These are phyloP conservation scores for Puccinia novopanici DNA, from an alignment of 1,284 basidiomycete species.

Conservation along the genomic window DNA sequence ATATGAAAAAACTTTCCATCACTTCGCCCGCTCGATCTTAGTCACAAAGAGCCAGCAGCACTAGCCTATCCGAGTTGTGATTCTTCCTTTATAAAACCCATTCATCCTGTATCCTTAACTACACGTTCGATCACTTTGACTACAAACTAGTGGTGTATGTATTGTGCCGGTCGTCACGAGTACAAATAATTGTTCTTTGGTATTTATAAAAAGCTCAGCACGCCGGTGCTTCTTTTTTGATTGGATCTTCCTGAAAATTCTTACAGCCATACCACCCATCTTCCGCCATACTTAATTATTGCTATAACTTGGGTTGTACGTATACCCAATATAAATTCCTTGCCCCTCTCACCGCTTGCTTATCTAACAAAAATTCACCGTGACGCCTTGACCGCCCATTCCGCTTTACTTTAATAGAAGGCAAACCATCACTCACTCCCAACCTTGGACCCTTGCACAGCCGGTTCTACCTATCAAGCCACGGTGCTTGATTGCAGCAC, in stretches of 20 bases:
- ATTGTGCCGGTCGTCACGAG: background rate
- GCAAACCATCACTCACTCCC: background rate
- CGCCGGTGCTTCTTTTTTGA: background rate
- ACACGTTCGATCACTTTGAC: slow-evolving; percentile 8
- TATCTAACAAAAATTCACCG: background rate
- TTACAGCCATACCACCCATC: background rate
- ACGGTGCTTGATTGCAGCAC: background rate
- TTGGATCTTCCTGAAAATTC: background rate
- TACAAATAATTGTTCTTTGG: background rate
- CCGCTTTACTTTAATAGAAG: background rate
- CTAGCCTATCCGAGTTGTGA: background rate
- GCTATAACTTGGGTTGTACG: background rate
- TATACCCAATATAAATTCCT: background rate
- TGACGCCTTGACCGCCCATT: background rate
- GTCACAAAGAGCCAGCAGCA: background rate
- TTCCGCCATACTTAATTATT: background rate
- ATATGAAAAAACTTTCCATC: background rate
- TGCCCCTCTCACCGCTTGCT: background rate
- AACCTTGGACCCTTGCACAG: background rate
- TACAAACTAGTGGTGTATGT: background rate
- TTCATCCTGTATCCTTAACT: background rate
- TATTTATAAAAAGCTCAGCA: background rate
- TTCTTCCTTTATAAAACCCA: background rate
- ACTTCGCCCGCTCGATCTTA: background rate
- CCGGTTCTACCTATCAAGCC: background rate